Evolutionary conservation across 139 green algal species (phyloP), one percentile per base, ranked within the genome.

Genomic region (Edaphochlamys debaryana): DNA sequence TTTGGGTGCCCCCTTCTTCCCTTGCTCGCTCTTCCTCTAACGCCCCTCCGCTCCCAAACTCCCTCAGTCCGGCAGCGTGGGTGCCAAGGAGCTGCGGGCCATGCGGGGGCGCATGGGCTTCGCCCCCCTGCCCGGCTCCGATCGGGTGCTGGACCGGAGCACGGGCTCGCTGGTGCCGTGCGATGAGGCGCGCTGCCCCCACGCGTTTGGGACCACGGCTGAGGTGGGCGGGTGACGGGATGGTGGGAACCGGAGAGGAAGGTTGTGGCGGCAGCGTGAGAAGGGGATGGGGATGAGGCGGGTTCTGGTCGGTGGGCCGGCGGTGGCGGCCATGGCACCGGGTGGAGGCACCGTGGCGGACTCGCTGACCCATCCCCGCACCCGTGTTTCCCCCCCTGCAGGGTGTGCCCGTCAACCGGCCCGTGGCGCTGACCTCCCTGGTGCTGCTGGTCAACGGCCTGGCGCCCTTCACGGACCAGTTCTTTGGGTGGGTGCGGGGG

Each of bases 71-170:
- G 22, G 20, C 23, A 30, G 22, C 54, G 19, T 63, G 6, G 22
- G 54, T 22, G 19, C 54, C 30, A 15, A 5, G 20, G 54, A 17
- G 6, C 22, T 63, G 20, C 54, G 54, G 15, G 38, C 37, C 60
- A 69, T 78, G 67, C 63, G 79, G n/a, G 79, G 79, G 30, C 30
- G 37, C 36, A 85, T 85, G 13, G 79, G 79, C 48, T 58, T 69
- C 2, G 67, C 79, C 17, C 29, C 17, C 20, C 56, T 85, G 27
- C 79, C 79, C 29, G 79, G 79, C 30, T 78, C 79, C 37, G 75
- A 50, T 0, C 79, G 37, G 17, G 79, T 85, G 50, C 48, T 85
- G 50, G 37, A 85, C 67, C 67, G 79, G 4, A 25, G 29, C 37
- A 70, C 37, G 2, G 42, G 50, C 2, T 11, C 29, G 23, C 34